Conservation (phyloP, 2,329 filamentous ascomycete genomes). For the Grosmannia clavigera region DNA sequence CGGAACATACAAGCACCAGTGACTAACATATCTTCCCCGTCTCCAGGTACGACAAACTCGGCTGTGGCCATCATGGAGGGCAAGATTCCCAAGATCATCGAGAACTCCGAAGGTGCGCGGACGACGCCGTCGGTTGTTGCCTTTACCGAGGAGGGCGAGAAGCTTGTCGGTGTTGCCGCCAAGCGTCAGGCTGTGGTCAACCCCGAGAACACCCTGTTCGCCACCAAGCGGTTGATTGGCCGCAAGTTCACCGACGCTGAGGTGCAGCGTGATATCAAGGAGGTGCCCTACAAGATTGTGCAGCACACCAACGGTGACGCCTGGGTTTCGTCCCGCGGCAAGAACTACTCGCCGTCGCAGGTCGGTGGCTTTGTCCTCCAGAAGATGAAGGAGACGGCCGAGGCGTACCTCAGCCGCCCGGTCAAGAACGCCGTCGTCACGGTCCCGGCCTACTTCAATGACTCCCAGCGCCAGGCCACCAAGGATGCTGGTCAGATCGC, state of each 20-base stretch:
- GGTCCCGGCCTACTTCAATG: constrained; percentile 96
- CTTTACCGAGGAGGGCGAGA: constrained; percentile 90
- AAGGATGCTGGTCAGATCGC: constrained; percentile 91
- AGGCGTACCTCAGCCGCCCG: constrained; percentile 68
- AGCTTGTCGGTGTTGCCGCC: constrained; percentile 89
- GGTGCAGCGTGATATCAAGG: constrained; percentile 93
- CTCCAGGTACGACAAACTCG: constrained; percentile 79
- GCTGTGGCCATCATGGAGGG: constrained; percentile 97
- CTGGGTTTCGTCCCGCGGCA: constrained; percentile 84
- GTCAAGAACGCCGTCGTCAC: constrained; percentile 84
- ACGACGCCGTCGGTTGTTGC: constrained; percentile 92
- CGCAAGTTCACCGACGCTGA: constrained; percentile 91
- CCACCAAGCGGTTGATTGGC: constrained; percentile 96
- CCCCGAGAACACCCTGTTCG: constrained; percentile 96
- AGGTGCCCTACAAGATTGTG: constrained; percentile 97
- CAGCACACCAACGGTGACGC: constrained; percentile 95
- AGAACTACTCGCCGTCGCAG: constrained; percentile 97
- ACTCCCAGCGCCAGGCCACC: constrained; percentile 92
- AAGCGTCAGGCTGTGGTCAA: constrained; percentile 98
- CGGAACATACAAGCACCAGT: not conserved
- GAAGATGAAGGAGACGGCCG: constrained; percentile 55
- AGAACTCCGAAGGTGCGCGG: constrained; percentile 88
- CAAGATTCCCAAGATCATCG: constrained; percentile 88
- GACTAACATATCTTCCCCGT: not conserved
- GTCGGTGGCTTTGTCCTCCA: constrained; percentile 75